These are phyloP conservation scores for Lichtheimia hyalospora DNA, from an alignment of 371 early-diverging fungal species.

Conservation along the genomic window DNA sequence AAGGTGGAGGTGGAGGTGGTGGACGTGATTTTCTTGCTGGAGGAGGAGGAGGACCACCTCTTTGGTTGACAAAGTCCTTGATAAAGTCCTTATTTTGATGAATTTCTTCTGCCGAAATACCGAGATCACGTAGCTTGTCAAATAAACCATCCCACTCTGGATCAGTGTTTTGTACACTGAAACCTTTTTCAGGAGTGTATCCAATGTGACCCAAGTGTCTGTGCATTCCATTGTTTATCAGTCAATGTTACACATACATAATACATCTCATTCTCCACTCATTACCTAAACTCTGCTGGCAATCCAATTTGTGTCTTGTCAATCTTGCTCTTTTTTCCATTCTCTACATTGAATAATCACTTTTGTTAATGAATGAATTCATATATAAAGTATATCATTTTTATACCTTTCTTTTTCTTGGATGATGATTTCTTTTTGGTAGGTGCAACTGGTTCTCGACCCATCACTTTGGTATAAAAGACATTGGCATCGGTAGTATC, in stretches of 20 bases:
- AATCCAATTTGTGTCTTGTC: slow-evolving; percentile 78
- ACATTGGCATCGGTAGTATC: slow-evolving; percentile 79
- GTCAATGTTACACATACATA: neutral
- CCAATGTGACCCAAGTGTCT: slow-evolving; percentile 82
- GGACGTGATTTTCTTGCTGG: slow-evolving; percentile 17
- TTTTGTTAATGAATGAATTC: neutral
- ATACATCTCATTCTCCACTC: neutral
- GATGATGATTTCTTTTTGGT: slow-evolving; percentile 44
- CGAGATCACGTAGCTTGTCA: slow-evolving; percentile 46
- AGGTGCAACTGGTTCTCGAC: slow-evolving; percentile 45
- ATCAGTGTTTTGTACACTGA: slow-evolving; percentile 79
- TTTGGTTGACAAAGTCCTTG: slow-evolving; percentile 43
- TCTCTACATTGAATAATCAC: slow-evolving; percentile 11
- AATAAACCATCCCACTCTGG: slow-evolving; percentile 78
- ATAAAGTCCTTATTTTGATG: slow-evolving; percentile 48
- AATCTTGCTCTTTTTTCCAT: slow-evolving; percentile 46
- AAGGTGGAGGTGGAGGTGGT: slow-evolving; percentile 41
- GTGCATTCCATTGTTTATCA: neutral
- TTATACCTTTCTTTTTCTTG: slow-evolving; percentile 15
- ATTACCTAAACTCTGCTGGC: slow-evolving; percentile 74
- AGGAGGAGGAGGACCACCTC: slow-evolving; percentile 31
- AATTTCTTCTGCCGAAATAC: slow-evolving; percentile 46
- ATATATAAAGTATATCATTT: neutral
- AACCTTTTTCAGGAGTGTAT: slow-evolving; percentile 79
- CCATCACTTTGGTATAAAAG: slow-evolving; percentile 71